phyloP scores from a whole-genome alignment of 2,329 filamentous ascomycete species.

The Penicillium italicum region DNA sequence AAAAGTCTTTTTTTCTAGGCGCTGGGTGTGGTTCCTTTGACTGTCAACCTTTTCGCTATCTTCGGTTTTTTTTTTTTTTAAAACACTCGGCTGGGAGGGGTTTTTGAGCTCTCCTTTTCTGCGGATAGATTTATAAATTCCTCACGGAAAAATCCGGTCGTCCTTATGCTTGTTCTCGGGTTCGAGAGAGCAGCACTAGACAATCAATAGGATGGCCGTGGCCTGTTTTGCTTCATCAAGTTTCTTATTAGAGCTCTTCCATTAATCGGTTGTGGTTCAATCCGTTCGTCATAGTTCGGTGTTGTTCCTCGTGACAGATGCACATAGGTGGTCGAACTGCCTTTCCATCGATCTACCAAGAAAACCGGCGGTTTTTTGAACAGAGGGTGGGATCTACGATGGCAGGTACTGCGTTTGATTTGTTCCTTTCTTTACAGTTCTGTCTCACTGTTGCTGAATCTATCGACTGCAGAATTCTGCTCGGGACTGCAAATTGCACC shows the following conservation, averaged over 20 bases:
- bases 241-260: constrained; percentile 36
- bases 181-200: constrained; percentile 2
- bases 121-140: constrained; percentile 20
- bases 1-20: constrained; percentile 20
- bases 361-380: constrained; percentile 1
- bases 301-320: constrained; percentile 38
- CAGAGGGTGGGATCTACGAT: neutral
- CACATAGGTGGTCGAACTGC: constrained; percentile 45
- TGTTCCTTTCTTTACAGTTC: constrained; percentile 41
- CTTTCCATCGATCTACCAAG: constrained; percentile 32
- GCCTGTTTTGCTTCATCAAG: constrained; percentile 1
- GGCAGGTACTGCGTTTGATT: constrained; percentile 27
- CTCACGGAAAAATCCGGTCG: constrained; percentile 12
- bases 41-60: neutral
- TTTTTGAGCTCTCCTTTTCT: constrained; percentile 6
- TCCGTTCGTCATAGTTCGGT: constrained; percentile 39
- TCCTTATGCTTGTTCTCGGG: constrained; percentile 1
- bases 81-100: constrained; percentile 10
- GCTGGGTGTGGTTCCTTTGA: constrained; percentile 14
- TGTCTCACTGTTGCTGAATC: constrained; percentile 42
- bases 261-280: constrained; percentile 42
- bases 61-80: constrained; percentile 1
- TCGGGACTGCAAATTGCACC: constrained; percentile 42
- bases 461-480: constrained; percentile 39
- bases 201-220: constrained; percentile 8